phyloP scores from a whole-genome alignment of 257 asterid genomes.

The Craterostigma plantagineum region DNA sequence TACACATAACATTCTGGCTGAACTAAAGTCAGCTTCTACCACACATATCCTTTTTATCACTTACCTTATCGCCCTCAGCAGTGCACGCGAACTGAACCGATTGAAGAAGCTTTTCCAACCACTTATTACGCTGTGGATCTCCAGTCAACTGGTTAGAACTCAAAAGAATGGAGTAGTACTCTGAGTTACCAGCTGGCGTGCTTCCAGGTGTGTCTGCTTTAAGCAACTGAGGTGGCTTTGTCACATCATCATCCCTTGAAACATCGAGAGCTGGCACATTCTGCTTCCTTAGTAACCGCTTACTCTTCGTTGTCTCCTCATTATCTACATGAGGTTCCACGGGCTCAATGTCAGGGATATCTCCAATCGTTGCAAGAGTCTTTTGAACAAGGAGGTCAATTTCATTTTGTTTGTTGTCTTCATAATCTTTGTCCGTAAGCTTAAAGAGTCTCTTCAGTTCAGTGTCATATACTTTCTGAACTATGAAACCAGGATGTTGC shows the following conservation, averaged over 20 bases:
- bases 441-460: conserved; percentile 45
- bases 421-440: conserved; percentile 62
- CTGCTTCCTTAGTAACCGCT: conserved; percentile 40
- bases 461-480: conserved; percentile 67
- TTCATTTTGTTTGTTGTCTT: conserved; percentile 57
- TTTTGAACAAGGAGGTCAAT: conserved; percentile 61
- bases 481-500: conserved; percentile 78
- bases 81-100: conserved; percentile 38
- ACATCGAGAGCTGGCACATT: conserved; percentile 34
- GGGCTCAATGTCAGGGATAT: conserved; percentile 56
- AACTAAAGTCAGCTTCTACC: too few species aligned
- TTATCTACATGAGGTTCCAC: conserved; percentile 31
- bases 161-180: conserved; percentile 27
- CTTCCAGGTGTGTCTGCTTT: conserved; percentile 66
- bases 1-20: too few species aligned
- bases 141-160: conserved; percentile 33
- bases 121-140: conserved; percentile 49
- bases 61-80: conserved; percentile 14
- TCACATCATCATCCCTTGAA: conserved; percentile 44
- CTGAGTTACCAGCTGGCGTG: conserved; percentile 27
- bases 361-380: conserved; percentile 49
- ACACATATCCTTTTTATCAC: conserved; percentile 17
- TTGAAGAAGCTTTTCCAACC: conserved; percentile 66
- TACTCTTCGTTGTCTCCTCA: conserved; percentile 42
- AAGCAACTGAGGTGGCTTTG: conserved; percentile 21